Percentiles rank a stretch among this genome's conserved stretches.
Evolutionary conservation across 306 rosid genomes (phyloP).

Genomic region (Ceratonia siliqua): DNA sequence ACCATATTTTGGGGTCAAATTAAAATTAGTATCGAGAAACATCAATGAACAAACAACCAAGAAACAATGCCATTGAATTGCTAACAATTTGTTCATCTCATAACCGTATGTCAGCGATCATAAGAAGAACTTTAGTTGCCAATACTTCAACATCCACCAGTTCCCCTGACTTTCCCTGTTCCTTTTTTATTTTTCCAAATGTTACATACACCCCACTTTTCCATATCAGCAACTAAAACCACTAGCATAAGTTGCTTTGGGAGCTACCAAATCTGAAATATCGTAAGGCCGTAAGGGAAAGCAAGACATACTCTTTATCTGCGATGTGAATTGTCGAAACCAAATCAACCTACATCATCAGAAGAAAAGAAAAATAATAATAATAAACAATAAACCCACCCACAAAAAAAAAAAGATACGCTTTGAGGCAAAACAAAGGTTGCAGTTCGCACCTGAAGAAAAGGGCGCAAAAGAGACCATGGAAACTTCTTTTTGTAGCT

Average conservation of each 20-base stretch:
- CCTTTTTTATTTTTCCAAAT: not conserved
- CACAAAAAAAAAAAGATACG: constrained; percentile 16
- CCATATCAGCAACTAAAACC: not conserved
- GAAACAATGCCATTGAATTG: too few relatives aligned
- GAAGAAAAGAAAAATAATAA: constrained; percentile 19
- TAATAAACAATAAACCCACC: constrained; percentile 15
- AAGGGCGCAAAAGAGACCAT: constrained; percentile 71
- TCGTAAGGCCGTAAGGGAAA: not conserved
- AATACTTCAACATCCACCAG: not conserved
- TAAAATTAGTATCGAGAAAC: not conserved
- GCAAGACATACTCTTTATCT: constrained; percentile 75
- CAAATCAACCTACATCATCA: constrained; percentile 83
- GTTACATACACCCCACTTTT: not conserved
- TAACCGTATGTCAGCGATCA: not conserved
- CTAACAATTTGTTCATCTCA: not conserved
- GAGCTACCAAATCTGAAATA: constrained; percentile 21
- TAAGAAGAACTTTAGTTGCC: constrained; percentile 4
- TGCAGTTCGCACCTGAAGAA: constrained; percentile 56
- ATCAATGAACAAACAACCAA: not conserved
- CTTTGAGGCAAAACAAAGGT: not conserved
- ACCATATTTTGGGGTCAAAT: not conserved
- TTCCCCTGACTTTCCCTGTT: not conserved
- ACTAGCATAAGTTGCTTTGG: not conserved
- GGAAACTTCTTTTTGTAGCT: constrained; percentile 77
- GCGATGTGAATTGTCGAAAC: constrained; percentile 94